A percentile compares a stretch with the other conserved stretches of the same genome.
These are phyloP conservation scores for Carallia pectinifolia DNA, from an alignment of 345 rosid species.

Conservation along the genomic window DNA sequence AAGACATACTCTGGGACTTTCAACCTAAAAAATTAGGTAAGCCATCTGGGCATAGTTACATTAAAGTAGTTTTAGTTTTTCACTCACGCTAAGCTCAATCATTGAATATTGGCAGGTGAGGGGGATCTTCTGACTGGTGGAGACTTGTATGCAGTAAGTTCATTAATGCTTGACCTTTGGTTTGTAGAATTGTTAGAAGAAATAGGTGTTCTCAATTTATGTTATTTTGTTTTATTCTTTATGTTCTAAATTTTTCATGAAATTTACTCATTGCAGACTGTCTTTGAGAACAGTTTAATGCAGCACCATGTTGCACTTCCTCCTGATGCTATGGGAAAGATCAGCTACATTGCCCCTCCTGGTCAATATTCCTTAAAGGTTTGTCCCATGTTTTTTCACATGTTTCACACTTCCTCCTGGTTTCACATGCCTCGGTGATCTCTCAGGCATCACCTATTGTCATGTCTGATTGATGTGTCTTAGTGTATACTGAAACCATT, in stretches of 20 bases:
- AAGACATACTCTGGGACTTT: slow-evolving; percentile 90
- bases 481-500: too few relatives aligned
- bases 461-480: neutral
- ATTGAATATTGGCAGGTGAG: slow-evolving; percentile 56
- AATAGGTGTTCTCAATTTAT: neutral
- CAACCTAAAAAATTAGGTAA: slow-evolving; percentile 88
- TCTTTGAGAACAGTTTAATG: slow-evolving; percentile 92
- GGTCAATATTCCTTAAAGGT: slow-evolving; percentile 98
- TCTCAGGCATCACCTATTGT: neutral
- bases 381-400: slow-evolving; percentile 19
- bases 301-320: slow-evolving; percentile 85
- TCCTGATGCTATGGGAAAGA: slow-evolving; percentile 96
- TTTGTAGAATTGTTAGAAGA: neutral
- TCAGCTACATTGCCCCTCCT: slow-evolving; percentile 87
- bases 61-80: neutral
- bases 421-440: neutral
- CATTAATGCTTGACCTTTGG: slow-evolving; percentile 15
- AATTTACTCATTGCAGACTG: slow-evolving; percentile 54
- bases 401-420: neutral
- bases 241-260: slow-evolving; percentile 16
- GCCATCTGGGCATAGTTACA: neutral
- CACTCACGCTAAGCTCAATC: slow-evolving; percentile 16
- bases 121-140: slow-evolving; percentile 98
- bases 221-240: neutral
- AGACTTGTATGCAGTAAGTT: slow-evolving; percentile 94